Conservation (phyloP, 257 asterid species). For the Thymus mandschuricus region DNA sequence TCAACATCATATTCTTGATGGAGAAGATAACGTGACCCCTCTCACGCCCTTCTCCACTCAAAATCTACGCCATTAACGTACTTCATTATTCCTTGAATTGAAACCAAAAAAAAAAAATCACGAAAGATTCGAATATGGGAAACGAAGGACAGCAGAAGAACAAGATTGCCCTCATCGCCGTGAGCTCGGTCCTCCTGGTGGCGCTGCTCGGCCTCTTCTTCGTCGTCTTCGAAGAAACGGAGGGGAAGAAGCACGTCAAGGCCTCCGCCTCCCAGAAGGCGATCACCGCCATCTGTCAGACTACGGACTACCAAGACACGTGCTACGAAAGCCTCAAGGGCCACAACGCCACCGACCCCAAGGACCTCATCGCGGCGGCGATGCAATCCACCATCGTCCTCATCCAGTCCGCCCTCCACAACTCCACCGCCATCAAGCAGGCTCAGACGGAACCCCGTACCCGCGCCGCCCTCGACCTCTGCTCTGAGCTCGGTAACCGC, state of each 20-base stretch:
- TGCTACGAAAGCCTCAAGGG: constrained; percentile 58
- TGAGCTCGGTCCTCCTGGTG: constrained; percentile 52
- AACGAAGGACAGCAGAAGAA: constrained; percentile 33
- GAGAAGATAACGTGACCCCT: constrained; percentile 31
- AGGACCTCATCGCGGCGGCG: constrained; percentile 60
- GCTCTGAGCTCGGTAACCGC: constrained; percentile 51
- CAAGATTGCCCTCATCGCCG: constrained; percentile 39
- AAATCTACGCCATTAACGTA: neutral
- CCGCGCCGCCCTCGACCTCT: constrained; percentile 53
- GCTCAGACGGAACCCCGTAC: constrained; percentile 50
- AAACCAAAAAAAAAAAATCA: neutral
- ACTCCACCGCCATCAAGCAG: constrained; percentile 45
- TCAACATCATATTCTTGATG: constrained; percentile 29
- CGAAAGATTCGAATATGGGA: constrained; percentile 42
- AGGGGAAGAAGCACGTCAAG: neutral
- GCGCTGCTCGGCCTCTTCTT: constrained; percentile 63
- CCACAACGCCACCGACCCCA: constrained; percentile 57
- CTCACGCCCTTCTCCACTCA: constrained; percentile 33
- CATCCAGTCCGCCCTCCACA: constrained; percentile 43
- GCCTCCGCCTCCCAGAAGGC: constrained; percentile 58
- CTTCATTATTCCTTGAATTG: too few species aligned
- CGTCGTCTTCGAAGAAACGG: constrained; percentile 23
- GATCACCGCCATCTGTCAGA: constrained; percentile 55
- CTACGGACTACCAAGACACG: constrained; percentile 63
- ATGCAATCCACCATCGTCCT: constrained; percentile 46